Conservation (phyloP, 192 early-diverging fungal genomes). For the Spizellomyces punctatus region DNA sequence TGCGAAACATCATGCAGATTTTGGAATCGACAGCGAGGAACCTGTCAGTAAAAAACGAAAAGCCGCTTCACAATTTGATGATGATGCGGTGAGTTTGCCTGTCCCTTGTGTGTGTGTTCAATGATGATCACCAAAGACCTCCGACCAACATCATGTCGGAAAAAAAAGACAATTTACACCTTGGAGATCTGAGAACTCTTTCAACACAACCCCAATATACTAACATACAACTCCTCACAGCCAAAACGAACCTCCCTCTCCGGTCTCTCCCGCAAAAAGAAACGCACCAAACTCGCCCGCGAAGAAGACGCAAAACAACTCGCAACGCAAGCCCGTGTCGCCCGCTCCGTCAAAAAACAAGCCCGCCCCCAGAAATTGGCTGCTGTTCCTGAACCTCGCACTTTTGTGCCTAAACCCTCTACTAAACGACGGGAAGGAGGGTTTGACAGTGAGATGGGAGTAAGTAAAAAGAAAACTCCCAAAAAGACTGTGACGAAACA, state of each 20-base stretch:
- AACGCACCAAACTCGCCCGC: conserved; percentile 38
- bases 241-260: conserved; percentile 42
- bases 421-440: conserved; percentile 1
- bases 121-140: background rate
- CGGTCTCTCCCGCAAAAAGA: conserved; percentile 53
- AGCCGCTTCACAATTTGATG: conserved; percentile 15
- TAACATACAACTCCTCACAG: too few relatives aligned
- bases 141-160: background rate
- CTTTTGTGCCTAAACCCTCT: conserved; percentile 6
- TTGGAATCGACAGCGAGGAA: conserved; percentile 13
- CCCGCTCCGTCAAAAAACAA: conserved; percentile 37
- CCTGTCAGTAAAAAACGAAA: conserved; percentile 25
- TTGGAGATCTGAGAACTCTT: too few relatives aligned
- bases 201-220: too few relatives aligned
- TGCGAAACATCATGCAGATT: conserved; percentile 38
- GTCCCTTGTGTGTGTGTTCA: background rate
- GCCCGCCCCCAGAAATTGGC: conserved; percentile 23
- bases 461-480: conserved; percentile 8
- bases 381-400: background rate
- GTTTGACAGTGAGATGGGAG: conserved; percentile 23
- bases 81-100: background rate
- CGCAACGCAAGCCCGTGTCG: conserved; percentile 34
- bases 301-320: conserved; percentile 49
- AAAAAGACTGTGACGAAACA: background rate
- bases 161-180: too few relatives aligned